These are phyloP conservation scores for Nemania serpens DNA, from an alignment of 2,329 filamentous ascomycete genomes.

Conservation along the genomic window DNA sequence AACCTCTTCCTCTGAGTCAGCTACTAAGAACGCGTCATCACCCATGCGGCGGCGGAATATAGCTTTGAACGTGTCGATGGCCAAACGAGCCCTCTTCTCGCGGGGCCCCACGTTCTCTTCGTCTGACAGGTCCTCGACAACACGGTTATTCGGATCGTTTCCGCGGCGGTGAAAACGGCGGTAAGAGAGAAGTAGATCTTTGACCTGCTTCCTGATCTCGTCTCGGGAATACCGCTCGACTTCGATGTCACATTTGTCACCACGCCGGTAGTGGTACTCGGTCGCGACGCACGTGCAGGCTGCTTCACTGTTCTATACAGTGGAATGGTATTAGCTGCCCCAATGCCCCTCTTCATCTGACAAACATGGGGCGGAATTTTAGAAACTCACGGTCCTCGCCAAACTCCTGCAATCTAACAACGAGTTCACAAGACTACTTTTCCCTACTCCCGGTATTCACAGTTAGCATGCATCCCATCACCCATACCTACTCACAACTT, in stretches of 20 bases:
- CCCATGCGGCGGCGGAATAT: slow-evolving; percentile 42
- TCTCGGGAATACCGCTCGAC: slow-evolving; percentile 42
- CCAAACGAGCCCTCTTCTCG: slow-evolving; percentile 43
- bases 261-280: slow-evolving; percentile 49
- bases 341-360: too few species aligned
- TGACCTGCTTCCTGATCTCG: slow-evolving; percentile 43
- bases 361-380: too few species aligned
- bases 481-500: too few species aligned
- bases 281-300: slow-evolving; percentile 53
- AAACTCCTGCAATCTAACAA: slow-evolving; percentile 48
- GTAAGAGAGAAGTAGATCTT: slow-evolving; percentile 44
- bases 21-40: slow-evolving; percentile 29
- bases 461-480: too few species aligned
- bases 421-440: slow-evolving; percentile 56
- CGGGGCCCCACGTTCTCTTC: too few species aligned
- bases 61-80: slow-evolving; percentile 44
- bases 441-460: slow-evolving; percentile 39
- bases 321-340: neutral
- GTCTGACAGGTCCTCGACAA: too few species aligned
- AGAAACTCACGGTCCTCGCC: slow-evolving; percentile 49
- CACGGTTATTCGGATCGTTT: neutral
- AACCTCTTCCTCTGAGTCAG: slow-evolving; percentile 14
- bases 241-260: slow-evolving; percentile 41
- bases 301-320: slow-evolving; percentile 48
- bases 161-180: slow-evolving; percentile 42